Percentiles rank a stretch among this genome's conserved stretches.
Evolutionary conservation across 495 filamentous ascomycete species (phyloP).

Genomic region (Penicillium arizonense): DNA sequence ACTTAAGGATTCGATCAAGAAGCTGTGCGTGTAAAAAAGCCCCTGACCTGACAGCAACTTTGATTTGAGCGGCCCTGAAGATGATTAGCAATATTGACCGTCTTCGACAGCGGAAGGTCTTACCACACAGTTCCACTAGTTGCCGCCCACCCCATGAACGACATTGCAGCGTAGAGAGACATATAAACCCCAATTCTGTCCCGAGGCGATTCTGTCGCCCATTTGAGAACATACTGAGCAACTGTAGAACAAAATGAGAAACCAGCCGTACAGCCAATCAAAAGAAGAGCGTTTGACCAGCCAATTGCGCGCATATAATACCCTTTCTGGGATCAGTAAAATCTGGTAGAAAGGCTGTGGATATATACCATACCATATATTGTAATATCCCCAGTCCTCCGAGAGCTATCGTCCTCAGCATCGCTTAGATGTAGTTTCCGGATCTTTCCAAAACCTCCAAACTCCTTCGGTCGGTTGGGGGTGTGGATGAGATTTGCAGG

Average conservation of each 20-base stretch:
- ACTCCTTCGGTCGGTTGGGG: too few relatives aligned
- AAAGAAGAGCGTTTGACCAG: too few relatives aligned
- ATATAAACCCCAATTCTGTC: slow-evolving; percentile 1
- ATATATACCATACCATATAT: too few relatives aligned
- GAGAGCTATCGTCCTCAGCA: too few relatives aligned
- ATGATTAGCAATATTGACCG: not conserved
- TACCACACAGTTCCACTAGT: slow-evolving; percentile 17
- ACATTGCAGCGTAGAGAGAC: slow-evolving; percentile 1
- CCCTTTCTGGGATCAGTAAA: too few relatives aligned
- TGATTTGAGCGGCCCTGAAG: slow-evolving; percentile 14
- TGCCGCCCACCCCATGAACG: slow-evolving; percentile 8
- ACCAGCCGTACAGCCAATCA: slow-evolving; percentile 3
- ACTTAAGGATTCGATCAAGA: slow-evolving; percentile 15
- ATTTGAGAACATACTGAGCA: slow-evolving; percentile 10
- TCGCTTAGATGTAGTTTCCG: too few relatives aligned
- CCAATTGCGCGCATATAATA: too few relatives aligned
- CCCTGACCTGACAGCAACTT: slow-evolving; percentile 20
- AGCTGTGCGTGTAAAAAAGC: slow-evolving; percentile 12
- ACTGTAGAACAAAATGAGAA: slow-evolving; percentile 10
- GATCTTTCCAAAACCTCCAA: too few relatives aligned
- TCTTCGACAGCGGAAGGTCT: not conserved
- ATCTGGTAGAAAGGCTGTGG: too few relatives aligned
- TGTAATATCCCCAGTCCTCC: too few relatives aligned
- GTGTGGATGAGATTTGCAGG: too few relatives aligned
- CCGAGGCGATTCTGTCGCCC: slow-evolving; percentile 4